phyloP scores from a whole-genome alignment of 352 stramenopile species.

The Pythium aristosporum region DNA sequence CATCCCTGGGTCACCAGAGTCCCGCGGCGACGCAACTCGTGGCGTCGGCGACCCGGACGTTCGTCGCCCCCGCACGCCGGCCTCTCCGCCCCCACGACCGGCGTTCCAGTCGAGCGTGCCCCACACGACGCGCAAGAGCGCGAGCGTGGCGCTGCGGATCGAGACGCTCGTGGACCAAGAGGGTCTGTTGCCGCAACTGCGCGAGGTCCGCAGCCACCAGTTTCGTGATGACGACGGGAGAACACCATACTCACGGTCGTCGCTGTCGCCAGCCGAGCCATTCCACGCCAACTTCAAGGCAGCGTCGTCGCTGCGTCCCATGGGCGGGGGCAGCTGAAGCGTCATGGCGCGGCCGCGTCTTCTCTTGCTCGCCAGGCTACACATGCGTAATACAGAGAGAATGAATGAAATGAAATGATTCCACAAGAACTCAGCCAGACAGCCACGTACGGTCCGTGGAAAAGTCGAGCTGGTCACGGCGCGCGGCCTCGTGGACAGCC shows the following conservation, averaged over 20 bases:
- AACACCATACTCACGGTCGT: neutral
- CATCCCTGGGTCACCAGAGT: neutral
- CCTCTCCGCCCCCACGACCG: neutral
- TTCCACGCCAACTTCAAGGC: constrained; percentile 27
- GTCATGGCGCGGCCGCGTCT: neutral
- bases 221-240: constrained; percentile 39
- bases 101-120: constrained; percentile 41
- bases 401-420: neutral
- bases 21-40: constrained; percentile 14
- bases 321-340: constrained; percentile 2
- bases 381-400: neutral
- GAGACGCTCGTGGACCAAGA: constrained; percentile 65
- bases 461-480: constrained; percentile 27
- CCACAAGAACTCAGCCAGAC: neutral
- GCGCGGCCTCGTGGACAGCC: constrained; percentile 28
- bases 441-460: constrained; percentile 23
- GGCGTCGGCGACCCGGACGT: constrained; percentile 10
- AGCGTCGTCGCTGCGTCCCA: constrained; percentile 17
- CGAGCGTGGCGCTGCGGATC: constrained; percentile 54
- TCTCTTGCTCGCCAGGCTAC: constrained; percentile 18
- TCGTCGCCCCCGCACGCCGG: neutral
- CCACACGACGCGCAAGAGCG: constrained; percentile 64
- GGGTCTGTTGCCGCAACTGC: constrained; percentile 48
- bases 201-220: constrained; percentile 51
- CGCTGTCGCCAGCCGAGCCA: neutral